Evolutionary conservation across 1,284 basidiomycete genomes (phyloP), one percentile per base, ranked within the genome.

Genomic region (Melampsora allii-populina): DNA sequence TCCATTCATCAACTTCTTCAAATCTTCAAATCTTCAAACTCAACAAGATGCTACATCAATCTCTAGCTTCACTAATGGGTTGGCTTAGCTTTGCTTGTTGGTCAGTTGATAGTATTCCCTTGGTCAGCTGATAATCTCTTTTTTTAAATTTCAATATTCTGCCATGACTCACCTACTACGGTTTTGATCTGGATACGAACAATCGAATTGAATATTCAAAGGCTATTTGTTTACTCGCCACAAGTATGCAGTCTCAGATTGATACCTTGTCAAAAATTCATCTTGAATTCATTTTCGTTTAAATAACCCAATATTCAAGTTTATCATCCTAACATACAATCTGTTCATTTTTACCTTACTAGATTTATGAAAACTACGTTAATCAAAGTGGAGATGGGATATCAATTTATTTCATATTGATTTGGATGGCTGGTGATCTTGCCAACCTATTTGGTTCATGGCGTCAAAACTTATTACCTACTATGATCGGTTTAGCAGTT

Each of bases 281-380:
- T 42, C 39, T 42, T 14, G 39, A 42, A 42, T 1, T 42, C 50
- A 24, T 56, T 14, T 12, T 4, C 58, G 1, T 27, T 17, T 14
- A 1, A 27, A 27, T 56, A 45, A 10, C 24, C 6, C 33, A 21
- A 39, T 67, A 29, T 59, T 50, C n/a, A 31, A 17, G n/a, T 36
- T 39, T 36, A 29, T 14, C 6, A 5, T 56, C 21, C 29, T 10
- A 19, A 36, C 21, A 21, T 45, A n/a, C 21, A 21, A 1, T 19
- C 24, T 1, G 9, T n/a, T n/a, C 1, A 63, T 29, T 14, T 53
- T 27, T 14, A 29, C 36, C 5, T 36, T 3, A 12, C 24, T 42
- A 73, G 71, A 66, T 73, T 48, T 73, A 73, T 31, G 53, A 73
- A 73, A 73, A 73, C 33, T 73, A 59, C 56, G 0, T 33, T 12